phyloP scores from a whole-genome alignment of 1,284 basidiomycete genomes.

The Leucoagaricus sp. region DNA sequence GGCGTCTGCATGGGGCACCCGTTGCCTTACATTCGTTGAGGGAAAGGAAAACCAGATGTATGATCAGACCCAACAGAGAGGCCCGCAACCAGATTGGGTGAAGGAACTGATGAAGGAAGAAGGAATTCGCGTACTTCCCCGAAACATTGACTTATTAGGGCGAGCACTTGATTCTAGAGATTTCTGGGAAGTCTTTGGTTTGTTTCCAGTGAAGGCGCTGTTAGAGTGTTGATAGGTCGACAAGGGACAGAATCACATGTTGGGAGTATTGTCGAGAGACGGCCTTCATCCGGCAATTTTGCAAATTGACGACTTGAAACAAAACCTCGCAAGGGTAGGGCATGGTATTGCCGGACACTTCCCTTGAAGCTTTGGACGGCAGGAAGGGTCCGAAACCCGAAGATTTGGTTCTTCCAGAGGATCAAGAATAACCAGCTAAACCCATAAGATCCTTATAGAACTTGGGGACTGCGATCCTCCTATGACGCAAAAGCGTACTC shows the following conservation, averaged over 20 bases:
- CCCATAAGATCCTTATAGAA: no score
- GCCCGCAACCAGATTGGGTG: constrained; percentile 51
- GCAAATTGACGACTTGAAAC: not conserved
- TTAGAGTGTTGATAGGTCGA: constrained; percentile 17
- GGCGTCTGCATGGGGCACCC: constrained; percentile 51
- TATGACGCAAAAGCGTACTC: no score
- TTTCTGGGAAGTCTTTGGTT: constrained; percentile 51
- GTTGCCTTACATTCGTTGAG: constrained; percentile 3
- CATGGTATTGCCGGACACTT: not conserved
- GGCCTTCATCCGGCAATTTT: no score
- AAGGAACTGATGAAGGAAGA: constrained; percentile 56
- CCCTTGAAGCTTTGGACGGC: not conserved
- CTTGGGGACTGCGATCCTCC: no score
- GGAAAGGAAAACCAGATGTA: not conserved
- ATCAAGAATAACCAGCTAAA: not conserved
- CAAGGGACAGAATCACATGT: not conserved
- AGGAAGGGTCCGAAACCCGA: not conserved
- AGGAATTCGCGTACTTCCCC: constrained; percentile 53
- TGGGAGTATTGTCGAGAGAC: not conserved
- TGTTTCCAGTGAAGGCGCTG: constrained; percentile 35
- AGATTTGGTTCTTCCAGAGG: not conserved
- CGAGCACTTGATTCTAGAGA: constrained; percentile 59
- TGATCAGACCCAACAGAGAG: constrained; percentile 22
- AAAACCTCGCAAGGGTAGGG: not conserved
- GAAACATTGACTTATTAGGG: constrained; percentile 47